phyloP scores from a whole-genome alignment of 139 green algal species.

The Chlorella sp. region DNA sequence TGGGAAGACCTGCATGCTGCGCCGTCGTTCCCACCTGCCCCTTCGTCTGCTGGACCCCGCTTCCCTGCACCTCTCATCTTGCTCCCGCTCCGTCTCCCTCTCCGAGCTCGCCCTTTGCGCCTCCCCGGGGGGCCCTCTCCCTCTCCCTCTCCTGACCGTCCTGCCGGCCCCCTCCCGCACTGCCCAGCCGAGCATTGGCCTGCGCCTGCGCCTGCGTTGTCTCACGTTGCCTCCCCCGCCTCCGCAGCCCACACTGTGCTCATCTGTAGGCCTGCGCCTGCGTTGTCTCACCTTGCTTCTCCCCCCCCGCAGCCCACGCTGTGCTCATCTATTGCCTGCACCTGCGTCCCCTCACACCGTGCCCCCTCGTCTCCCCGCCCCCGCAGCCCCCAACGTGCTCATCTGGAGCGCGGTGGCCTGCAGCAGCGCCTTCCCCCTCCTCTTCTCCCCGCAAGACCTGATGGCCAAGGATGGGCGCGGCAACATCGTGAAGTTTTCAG shows the following conservation, averaged over 20 bases:
- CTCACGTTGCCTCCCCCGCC: neutral
- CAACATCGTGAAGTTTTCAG: constrained; percentile 33
- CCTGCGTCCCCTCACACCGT: constrained; percentile 56
- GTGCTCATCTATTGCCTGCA: constrained; percentile 90
- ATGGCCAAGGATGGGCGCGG: constrained; percentile 52
- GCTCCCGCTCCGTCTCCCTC: too few relatives aligned
- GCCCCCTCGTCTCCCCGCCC: neutral
- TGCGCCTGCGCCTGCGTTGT: neutral
- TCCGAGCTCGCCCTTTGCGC: too few relatives aligned
- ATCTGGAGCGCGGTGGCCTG: constrained; percentile 91
- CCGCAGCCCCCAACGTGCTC: constrained; percentile 77
- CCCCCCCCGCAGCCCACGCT: constrained; percentile 63
- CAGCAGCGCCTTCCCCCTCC: constrained; percentile 87
- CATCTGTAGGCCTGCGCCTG: constrained; percentile 68
- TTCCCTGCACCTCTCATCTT: too few relatives aligned
- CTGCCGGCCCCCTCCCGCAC: too few relatives aligned
- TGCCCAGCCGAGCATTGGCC: too few relatives aligned
- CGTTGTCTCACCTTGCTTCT: neutral
- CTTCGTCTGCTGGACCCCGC: too few relatives aligned
- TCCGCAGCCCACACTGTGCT: constrained; percentile 77
- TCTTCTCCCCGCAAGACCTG: constrained; percentile 86
- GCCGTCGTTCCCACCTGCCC: too few relatives aligned
- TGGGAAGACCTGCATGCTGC: too few relatives aligned
- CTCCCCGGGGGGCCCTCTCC: neutral
- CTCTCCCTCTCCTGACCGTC: neutral